Evolutionary conservation across 2,329 filamentous ascomycete species (phyloP).

Genomic region (Aureobasidium sp.): DNA sequence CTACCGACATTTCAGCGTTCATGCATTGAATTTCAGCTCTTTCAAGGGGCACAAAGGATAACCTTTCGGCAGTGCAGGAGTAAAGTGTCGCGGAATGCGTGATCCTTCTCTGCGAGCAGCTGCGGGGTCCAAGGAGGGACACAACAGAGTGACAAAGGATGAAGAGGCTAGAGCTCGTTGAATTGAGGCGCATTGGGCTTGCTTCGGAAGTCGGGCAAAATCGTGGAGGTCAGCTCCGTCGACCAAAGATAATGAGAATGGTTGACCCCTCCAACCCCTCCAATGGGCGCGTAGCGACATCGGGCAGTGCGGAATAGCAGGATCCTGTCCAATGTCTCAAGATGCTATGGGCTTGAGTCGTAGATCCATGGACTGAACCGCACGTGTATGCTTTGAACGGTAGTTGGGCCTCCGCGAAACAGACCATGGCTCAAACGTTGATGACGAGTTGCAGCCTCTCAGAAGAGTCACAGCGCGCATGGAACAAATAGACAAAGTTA

Average conservation of each 20-base stretch:
- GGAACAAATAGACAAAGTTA: slow-evolving; percentile 1
- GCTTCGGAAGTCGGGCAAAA: slow-evolving; percentile 1
- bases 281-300: neutral
- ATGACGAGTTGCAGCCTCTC: slow-evolving; percentile 9
- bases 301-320: neutral
- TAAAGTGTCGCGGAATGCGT: neutral
- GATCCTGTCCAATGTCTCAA: neutral
- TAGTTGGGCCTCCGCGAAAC: neutral
- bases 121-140: slow-evolving; percentile 6
- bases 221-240: neutral
- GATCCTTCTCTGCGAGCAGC: slow-evolving; percentile 7
- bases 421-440: slow-evolving; percentile 2
- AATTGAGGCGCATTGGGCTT: neutral
- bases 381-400: neutral
- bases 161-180: slow-evolving; percentile 5
- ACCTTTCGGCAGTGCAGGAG: neutral
- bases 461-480: neutral
- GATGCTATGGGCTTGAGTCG: neutral
- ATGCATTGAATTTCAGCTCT: neutral
- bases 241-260: neutral
- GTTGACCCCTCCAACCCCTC: neutral
- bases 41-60: neutral
- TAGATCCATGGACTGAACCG: neutral
- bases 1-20: neutral
- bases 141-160: neutral